phyloP scores from a whole-genome alignment of 306 rosid genomes.

The Cercis canadensis region DNA sequence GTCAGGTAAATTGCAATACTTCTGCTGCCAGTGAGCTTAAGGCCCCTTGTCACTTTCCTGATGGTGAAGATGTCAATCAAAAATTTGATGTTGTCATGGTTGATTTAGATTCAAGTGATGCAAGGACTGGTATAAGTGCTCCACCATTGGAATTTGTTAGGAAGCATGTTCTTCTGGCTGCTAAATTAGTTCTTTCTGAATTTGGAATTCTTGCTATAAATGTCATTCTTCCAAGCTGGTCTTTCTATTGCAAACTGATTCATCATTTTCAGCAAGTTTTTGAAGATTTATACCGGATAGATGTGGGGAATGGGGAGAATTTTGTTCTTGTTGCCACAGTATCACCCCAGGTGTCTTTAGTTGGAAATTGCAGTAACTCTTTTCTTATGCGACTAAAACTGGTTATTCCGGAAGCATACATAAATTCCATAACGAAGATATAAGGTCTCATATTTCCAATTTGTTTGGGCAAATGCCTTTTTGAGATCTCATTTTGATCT shows the following conservation, averaged over 20 bases:
- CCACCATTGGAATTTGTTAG: constrained; percentile 71
- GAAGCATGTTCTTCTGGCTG: constrained; percentile 61
- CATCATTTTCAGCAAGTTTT: constrained; percentile 54
- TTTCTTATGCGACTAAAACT: constrained; percentile 58
- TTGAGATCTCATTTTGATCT: background rate
- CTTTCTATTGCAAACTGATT: constrained; percentile 54
- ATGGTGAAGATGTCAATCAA: constrained; percentile 10
- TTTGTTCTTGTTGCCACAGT: constrained; percentile 65
- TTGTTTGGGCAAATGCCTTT: constrained; percentile 2
- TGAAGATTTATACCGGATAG: constrained; percentile 64
- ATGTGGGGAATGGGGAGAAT: constrained; percentile 79
- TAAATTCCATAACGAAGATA: constrained; percentile 56
- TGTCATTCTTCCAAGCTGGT: constrained; percentile 64
- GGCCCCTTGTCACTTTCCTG: constrained; percentile 16
- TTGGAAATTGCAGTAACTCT: constrained; percentile 39
- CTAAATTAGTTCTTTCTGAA: constrained; percentile 62
- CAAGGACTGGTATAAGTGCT: constrained; percentile 51
- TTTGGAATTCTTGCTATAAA: constrained; percentile 68
- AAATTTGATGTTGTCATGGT: constrained; percentile 71
- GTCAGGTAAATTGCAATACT: constrained; percentile 2
- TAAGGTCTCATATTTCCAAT: constrained; percentile 16
- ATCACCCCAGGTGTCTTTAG: constrained; percentile 41
- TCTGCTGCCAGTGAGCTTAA: constrained; percentile 29
- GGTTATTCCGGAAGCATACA: constrained; percentile 58
- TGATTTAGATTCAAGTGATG: constrained; percentile 78